Evolutionary conservation across 2,329 filamentous ascomycete genomes (phyloP), one percentile per base, ranked within the genome.

Genomic region (Talaromyces sp.): DNA sequence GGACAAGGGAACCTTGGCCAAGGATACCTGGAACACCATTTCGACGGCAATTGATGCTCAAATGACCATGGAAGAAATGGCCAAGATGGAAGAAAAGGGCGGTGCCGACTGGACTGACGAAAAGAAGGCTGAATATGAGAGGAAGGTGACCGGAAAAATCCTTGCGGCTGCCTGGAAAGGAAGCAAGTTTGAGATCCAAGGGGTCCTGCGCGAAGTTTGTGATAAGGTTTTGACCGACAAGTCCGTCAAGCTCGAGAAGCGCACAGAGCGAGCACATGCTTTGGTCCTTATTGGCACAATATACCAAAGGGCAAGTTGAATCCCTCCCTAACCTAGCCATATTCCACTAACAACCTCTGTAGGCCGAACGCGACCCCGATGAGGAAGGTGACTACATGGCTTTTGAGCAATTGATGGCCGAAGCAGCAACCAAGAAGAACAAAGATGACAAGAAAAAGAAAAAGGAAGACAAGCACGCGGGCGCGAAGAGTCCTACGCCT

Each of bases 11-110:
- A 94, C 89, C 2, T 84, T 97, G 63, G 92, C 96, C 69, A 97
- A 97, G 82, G 94, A 99, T 72, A 97, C 94, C 1, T 99, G 94
- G 94, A 93, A 90, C 72, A 99, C 94, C 31, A 97, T 99, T 72
- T 92, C 88, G 64, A 95, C 91, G 56, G 94, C 94, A 43, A 96
- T 99, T 65, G 92, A 97, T 72, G 94, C 94, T 27, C 94, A 99
- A 79, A 89, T 96, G 80, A 96, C 92, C 62, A 96, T 99, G 86
- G 93, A 99, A 80, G 93, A 97, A 76, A 97, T 99, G 94, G 92
- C 92, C 58, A 92, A 93, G 74, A 83, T 93, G 77, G 94, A 99
- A 79, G 90, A 97, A 80, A 88, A 88, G 70, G 94, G 93, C 57
- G 94, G 94, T 55, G 94, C 97, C 59, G 92, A 96, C 63, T 99